These are phyloP conservation scores for Arabis alpina DNA, from an alignment of 345 rosid genomes.

Conservation along the genomic window DNA sequence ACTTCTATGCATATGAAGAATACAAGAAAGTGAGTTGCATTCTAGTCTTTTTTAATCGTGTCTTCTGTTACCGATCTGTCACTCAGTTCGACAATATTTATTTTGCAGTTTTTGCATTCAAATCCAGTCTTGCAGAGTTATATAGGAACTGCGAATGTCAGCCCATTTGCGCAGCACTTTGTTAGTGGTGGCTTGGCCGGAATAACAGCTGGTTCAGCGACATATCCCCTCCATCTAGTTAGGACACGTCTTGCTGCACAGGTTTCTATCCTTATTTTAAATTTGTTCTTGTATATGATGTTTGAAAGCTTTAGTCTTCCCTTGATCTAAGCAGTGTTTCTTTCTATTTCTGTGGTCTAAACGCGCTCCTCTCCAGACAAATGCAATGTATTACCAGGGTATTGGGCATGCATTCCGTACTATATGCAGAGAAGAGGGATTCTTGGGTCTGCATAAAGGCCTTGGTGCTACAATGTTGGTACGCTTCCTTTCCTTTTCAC, in stretches of 20 bases:
- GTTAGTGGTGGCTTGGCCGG: slow-evolving; percentile 94
- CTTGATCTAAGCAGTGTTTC: slow-evolving; percentile 15
- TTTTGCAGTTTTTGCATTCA: slow-evolving; percentile 67
- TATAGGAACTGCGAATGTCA: slow-evolving; percentile 45
- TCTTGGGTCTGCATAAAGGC: slow-evolving; percentile 89
- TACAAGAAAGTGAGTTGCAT: slow-evolving; percentile 63
- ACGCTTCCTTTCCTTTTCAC: slow-evolving; percentile 31
- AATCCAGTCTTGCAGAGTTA: slow-evolving; percentile 46
- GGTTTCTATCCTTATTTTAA: slow-evolving; percentile 49
- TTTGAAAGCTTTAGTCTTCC: not conserved
- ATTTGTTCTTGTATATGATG: not conserved
- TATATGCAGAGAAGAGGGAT: slow-evolving; percentile 83
- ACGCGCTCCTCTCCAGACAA: slow-evolving; percentile 57
- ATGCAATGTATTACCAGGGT: slow-evolving; percentile 78
- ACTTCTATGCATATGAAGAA: slow-evolving; percentile 78
- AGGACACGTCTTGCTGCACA: slow-evolving; percentile 98
- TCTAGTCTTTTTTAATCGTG: slow-evolving; percentile 3
- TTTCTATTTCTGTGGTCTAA: slow-evolving; percentile 7
- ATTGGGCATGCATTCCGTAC: slow-evolving; percentile 73
- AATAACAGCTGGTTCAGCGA: slow-evolving; percentile 86
- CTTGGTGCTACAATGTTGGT: slow-evolving; percentile 97
- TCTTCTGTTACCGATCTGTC: slow-evolving; percentile 1
- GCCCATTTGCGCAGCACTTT: slow-evolving; percentile 62
- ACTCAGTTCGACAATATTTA: slow-evolving; percentile 14
- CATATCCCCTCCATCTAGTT: slow-evolving; percentile 94